Evolutionary conservation across 2,329 filamentous ascomycete genomes (phyloP).

Genomic region (Westerdykella sp.): DNA sequence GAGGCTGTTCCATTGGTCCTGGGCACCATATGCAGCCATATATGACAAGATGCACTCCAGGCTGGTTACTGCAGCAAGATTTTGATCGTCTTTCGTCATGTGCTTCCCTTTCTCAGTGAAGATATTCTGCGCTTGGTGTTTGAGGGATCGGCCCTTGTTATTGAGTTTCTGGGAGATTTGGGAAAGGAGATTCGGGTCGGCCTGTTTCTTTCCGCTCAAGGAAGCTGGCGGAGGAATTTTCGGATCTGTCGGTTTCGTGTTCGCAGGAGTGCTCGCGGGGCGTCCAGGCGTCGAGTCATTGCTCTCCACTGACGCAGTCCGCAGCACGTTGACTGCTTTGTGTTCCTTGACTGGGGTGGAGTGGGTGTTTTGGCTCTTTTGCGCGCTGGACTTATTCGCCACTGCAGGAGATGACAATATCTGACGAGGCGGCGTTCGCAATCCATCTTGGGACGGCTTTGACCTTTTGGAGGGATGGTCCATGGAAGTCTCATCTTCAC

Average conservation of each 20-base stretch:
- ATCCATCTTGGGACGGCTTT: constrained; percentile 24
- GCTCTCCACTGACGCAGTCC: constrained; percentile 30
- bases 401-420: constrained; percentile 23
- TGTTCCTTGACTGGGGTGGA: constrained; percentile 33
- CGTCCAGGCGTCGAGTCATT: constrained; percentile 32
- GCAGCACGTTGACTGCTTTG: constrained; percentile 32
- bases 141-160: constrained; percentile 40
- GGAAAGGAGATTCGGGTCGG: constrained; percentile 33
- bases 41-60: constrained; percentile 44
- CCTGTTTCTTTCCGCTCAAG: constrained; percentile 24
- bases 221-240: constrained; percentile 29
- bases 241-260: constrained; percentile 16
- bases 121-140: constrained; percentile 40
- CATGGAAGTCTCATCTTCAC: constrained; percentile 23
- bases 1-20: constrained; percentile 25
- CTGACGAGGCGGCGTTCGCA: constrained; percentile 27
- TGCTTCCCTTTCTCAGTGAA: constrained; percentile 19
- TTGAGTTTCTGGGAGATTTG: constrained; percentile 38
- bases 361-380: constrained; percentile 24
- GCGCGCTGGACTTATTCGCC: constrained; percentile 24
- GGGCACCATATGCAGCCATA: constrained; percentile 33
- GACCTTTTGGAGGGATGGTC: constrained; percentile 26
- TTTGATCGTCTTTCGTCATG: constrained; percentile 28
- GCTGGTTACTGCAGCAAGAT: constrained; percentile 37
- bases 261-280: constrained; percentile 25